phyloP scores from a whole-genome alignment of 805 yeast genomes.

The Wickerhamiella nectarea region DNA sequence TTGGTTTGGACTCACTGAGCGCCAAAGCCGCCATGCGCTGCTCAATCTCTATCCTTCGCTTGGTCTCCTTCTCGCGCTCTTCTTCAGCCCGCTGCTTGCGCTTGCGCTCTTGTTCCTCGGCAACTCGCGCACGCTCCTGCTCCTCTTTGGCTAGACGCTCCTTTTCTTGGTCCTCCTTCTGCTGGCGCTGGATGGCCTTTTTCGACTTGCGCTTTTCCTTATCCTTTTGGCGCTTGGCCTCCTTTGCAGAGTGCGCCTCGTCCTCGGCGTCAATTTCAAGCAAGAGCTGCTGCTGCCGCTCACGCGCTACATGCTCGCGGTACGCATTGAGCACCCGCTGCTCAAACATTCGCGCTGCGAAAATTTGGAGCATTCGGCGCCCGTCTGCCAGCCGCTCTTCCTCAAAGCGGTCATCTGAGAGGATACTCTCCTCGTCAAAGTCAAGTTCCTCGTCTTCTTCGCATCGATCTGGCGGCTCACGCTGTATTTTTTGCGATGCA shows the following conservation, averaged over 20 bases:
- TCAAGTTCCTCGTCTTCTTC: constrained; percentile 14
- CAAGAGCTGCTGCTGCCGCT: constrained; percentile 31
- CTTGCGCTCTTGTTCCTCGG: constrained; percentile 14
- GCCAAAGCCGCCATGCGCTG: constrained; percentile 24
- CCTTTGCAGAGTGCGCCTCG: constrained; percentile 22
- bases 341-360: constrained; percentile 66
- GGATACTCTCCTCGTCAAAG: constrained; percentile 2
- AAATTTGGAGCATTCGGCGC: constrained; percentile 62
- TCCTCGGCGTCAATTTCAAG: constrained; percentile 26
- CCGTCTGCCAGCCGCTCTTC: constrained; percentile 64
- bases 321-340: constrained; percentile 61
- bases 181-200: constrained; percentile 28
- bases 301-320: constrained; percentile 69
- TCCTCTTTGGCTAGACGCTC: constrained; percentile 20
- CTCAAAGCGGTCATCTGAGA: constrained; percentile 9
- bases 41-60: constrained; percentile 22
- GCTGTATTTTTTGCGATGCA: constrained; percentile 38
- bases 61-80: constrained; percentile 21
- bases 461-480: constrained; percentile 24
- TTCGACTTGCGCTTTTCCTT: constrained; percentile 32
- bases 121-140: constrained; percentile 7
- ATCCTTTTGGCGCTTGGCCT: constrained; percentile 26
- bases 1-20: constrained; percentile 2
- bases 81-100: constrained; percentile 19
- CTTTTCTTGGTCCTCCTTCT: constrained; percentile 30